Evolutionary conservation across 306 rosid species (phyloP).

Genomic region (Malus sylvestris): DNA sequence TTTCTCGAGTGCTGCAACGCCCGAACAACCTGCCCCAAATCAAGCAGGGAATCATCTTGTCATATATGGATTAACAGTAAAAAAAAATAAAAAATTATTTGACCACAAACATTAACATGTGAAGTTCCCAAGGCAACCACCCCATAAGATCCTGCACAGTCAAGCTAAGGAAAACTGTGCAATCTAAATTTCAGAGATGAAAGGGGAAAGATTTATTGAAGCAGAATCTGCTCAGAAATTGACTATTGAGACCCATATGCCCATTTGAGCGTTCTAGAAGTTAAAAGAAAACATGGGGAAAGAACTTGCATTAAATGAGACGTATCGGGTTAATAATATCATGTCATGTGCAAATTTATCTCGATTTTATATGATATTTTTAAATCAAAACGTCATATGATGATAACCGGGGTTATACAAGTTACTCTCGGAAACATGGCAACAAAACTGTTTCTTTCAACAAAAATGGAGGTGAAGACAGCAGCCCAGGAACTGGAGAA

Average conservation of each 20-base stretch:
- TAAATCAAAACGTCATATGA: accelerated
- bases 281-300: neutral
- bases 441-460: neutral
- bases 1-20: slow-evolving; percentile 78
- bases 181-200: slow-evolving; percentile 18
- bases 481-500: slow-evolving; percentile 36
- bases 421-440: neutral
- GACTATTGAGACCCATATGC: neutral
- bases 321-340: no score
- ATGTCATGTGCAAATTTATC: no score
- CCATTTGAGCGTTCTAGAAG: neutral
- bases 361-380: accelerated
- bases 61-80: neutral
- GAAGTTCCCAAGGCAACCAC: slow-evolving; percentile 16
- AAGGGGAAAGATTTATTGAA: slow-evolving; percentile 17
- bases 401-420: accelerated
- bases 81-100: neutral
- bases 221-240: slow-evolving; percentile 24
- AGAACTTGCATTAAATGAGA: neutral
- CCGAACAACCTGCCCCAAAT: slow-evolving; percentile 76
- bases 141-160: slow-evolving; percentile 24
- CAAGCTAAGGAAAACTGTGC: slow-evolving; percentile 30
- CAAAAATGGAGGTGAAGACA: neutral
- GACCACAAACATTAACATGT: neutral
- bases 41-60: slow-evolving; percentile 14